Evolutionary conservation across 306 rosid genomes (phyloP).

Genomic region (Begonia loranthoides): DNA sequence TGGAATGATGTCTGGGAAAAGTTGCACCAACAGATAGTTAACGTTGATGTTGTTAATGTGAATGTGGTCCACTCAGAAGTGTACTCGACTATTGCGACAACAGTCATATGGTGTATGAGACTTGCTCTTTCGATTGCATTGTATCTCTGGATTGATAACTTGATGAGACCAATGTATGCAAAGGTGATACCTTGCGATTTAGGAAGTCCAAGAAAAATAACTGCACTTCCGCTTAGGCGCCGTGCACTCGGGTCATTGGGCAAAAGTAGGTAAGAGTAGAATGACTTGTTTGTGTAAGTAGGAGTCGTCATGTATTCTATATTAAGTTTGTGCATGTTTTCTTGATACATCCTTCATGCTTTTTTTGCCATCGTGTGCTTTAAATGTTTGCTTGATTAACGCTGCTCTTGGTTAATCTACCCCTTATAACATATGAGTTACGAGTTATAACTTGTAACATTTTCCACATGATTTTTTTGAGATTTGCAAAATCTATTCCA

Average conservation of each 20-base stretch:
- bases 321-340: slow-evolving; percentile 11
- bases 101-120: slow-evolving; percentile 91
- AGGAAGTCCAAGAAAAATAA: slow-evolving; percentile 49
- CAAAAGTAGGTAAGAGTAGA: slow-evolving; percentile 63
- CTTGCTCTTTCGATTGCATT: slow-evolving; percentile 67
- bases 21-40: slow-evolving; percentile 86
- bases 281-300: too few relatives aligned
- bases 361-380: too few relatives aligned
- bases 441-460: too few relatives aligned
- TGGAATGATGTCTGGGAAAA: slow-evolving; percentile 97
- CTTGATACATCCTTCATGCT: too few relatives aligned
- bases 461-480: too few relatives aligned
- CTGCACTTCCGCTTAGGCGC: slow-evolving; percentile 36
- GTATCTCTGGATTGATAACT: slow-evolving; percentile 76
- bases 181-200: slow-evolving; percentile 85
- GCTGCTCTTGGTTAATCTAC: too few relatives aligned
- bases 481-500: too few relatives aligned
- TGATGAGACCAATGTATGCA: slow-evolving; percentile 80
- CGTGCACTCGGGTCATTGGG: slow-evolving; percentile 86
- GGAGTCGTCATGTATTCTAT: background rate
- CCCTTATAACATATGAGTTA: too few relatives aligned
- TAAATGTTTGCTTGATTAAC: too few relatives aligned
- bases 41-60: slow-evolving; percentile 75
- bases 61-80: slow-evolving; percentile 73
- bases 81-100: slow-evolving; percentile 75